These are phyloP conservation scores for Clitocybe nebularis DNA, from an alignment of 1,284 basidiomycete genomes.

Conservation along the genomic window DNA sequence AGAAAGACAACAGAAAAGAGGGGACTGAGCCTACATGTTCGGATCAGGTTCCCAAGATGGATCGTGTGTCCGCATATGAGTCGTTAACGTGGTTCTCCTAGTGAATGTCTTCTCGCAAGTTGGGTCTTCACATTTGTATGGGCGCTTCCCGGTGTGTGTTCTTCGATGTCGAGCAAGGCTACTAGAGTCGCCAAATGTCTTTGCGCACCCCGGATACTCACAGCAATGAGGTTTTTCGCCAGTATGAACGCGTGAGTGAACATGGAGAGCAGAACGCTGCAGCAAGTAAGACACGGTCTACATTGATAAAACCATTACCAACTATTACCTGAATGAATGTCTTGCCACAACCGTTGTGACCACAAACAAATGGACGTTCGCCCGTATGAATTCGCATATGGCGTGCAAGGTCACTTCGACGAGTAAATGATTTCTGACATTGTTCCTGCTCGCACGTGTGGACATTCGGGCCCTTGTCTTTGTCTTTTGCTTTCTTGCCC, in stretches of 20 bases:
- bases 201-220: constrained; percentile 79
- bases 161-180: constrained; percentile 85
- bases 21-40: constrained; percentile 58
- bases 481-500: constrained; percentile 35
- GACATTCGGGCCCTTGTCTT: constrained; percentile 36
- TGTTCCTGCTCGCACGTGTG: constrained; percentile 61
- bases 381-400: constrained; percentile 89
- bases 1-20: background rate
- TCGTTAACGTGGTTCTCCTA: constrained; percentile 72
- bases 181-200: constrained; percentile 85
- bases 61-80: constrained; percentile 81
- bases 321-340: constrained; percentile 77
- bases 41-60: constrained; percentile 79
- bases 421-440: constrained; percentile 72
- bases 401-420: constrained; percentile 70
- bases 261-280: constrained; percentile 81
- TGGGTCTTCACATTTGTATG: constrained; percentile 77
- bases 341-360: constrained; percentile 71
- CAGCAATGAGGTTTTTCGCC: constrained; percentile 88
- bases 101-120: constrained; percentile 84
- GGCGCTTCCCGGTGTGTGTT: constrained; percentile 80
- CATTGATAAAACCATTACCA: constrained; percentile 13
- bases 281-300: constrained; percentile 11
- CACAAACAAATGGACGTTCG: constrained; percentile 78
- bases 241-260: constrained; percentile 83